Evolutionary conservation across 1,284 basidiomycete species (phyloP).

Genomic region (Phellopilus nigrolimitatus): DNA sequence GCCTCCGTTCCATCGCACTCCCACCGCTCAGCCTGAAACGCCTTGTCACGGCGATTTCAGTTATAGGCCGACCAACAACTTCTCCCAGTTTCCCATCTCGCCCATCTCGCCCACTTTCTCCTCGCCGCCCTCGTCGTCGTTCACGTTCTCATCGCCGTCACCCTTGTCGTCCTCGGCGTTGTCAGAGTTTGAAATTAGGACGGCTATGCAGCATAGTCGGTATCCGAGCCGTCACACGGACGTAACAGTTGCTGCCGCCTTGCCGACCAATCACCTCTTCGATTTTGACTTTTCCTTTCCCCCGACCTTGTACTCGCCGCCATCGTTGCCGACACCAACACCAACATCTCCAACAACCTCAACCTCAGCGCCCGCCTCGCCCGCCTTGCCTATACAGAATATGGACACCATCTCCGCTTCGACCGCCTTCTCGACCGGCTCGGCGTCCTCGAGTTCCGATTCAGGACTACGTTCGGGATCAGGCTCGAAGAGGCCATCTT

Average conservation of each 20-base stretch:
- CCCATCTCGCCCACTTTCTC: background rate
- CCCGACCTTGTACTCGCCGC: background rate
- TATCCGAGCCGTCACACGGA: background rate
- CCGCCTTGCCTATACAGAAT: background rate
- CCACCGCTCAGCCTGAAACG: background rate
- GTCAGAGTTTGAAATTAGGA: slow-evolving; percentile 4
- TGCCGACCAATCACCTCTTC: slow-evolving; percentile 9
- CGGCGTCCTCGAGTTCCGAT: background rate
- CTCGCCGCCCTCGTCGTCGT: background rate
- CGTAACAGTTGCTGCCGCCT: slow-evolving; percentile 1
- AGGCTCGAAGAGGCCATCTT: background rate
- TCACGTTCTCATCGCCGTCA: slow-evolving; percentile 1
- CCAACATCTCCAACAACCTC: slow-evolving; percentile 2
- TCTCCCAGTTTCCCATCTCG: background rate
- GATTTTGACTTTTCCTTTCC: slow-evolving; percentile 15
- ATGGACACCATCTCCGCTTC: background rate
- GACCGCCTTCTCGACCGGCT: background rate
- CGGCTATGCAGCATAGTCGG: background rate
- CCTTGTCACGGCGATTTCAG: background rate
- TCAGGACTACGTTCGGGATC: background rate
- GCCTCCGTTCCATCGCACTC: background rate
- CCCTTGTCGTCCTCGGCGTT: slow-evolving; percentile 3
- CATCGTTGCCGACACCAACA: background rate
- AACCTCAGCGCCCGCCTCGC: background rate
- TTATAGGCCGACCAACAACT: background rate